Percentiles rank a stretch among this genome's conserved stretches.
These are phyloP conservation scores for Licmophora abbreviata DNA, from an alignment of 108 stramenopile species.

Conservation along the genomic window DNA sequence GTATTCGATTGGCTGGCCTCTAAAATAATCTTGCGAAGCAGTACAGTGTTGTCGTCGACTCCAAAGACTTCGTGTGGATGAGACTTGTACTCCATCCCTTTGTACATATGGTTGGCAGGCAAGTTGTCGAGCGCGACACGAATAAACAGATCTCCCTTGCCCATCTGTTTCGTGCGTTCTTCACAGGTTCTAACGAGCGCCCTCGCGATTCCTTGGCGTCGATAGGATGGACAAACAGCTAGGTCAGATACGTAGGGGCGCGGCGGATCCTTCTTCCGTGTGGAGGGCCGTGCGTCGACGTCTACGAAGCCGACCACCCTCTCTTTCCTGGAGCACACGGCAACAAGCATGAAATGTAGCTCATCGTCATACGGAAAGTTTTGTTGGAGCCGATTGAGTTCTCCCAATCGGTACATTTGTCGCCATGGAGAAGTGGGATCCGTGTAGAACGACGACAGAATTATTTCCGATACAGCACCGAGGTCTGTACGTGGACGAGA, in stretches of 20 bases:
- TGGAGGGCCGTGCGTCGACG: constrained; percentile 27
- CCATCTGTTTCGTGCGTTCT: not conserved
- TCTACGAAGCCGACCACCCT: constrained; percentile 44
- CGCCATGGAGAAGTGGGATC: constrained; percentile 1
- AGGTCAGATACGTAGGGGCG: constrained; percentile 46
- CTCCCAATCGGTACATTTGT: constrained; percentile 22
- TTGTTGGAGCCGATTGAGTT: constrained; percentile 45
- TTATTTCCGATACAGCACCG: constrained; percentile 21
- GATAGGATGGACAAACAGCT: constrained; percentile 20
- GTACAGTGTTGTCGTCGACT: constrained; percentile 7
- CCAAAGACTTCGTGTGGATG: constrained; percentile 4
- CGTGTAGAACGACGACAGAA: constrained; percentile 38
- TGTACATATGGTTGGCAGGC: constrained; percentile 48
- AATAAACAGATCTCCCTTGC: constrained; percentile 20
- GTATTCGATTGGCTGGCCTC: no score
- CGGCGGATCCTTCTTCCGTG: constrained; percentile 10
- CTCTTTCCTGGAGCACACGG: constrained; percentile 8
- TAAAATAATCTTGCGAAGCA: constrained; percentile 10
- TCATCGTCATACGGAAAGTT: constrained; percentile 35
- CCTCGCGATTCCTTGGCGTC: constrained; percentile 33
- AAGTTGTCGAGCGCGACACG: constrained; percentile 50
- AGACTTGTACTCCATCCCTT: constrained; percentile 35
- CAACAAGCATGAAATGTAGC: constrained; percentile 34
- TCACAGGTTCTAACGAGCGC: constrained; percentile 21
- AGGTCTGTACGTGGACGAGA: no score